phyloP scores from a whole-genome alignment of 345 rosid genomes.

The Hypericum perforatum region DNA sequence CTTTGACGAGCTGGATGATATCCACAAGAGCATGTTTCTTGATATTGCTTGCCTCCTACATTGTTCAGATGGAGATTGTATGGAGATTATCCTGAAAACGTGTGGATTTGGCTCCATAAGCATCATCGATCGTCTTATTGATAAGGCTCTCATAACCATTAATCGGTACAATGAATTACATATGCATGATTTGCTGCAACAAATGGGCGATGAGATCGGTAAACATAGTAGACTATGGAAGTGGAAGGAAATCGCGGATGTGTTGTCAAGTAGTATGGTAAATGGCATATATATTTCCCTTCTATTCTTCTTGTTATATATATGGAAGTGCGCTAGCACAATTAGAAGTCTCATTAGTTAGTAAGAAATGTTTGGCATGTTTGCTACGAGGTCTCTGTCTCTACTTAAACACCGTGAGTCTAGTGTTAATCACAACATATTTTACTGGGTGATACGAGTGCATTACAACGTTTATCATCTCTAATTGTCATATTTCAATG shows the following conservation, averaged over 20 bases:
- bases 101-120: not conserved
- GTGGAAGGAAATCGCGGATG: not conserved
- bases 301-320: too few relatives aligned
- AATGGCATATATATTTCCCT: not conserved
- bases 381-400: too few relatives aligned
- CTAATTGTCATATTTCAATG: not conserved
- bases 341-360: too few relatives aligned
- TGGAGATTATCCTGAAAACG: not conserved
- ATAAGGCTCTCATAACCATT: not conserved
- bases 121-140: not conserved
- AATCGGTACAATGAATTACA: not conserved
- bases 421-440: too few relatives aligned
- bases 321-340: too few relatives aligned
- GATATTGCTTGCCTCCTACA: not conserved
- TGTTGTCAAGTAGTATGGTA: conserved; percentile 3
- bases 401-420: too few relatives aligned
- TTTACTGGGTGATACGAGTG: too few relatives aligned
- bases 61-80: not conserved
- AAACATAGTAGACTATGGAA: conserved; percentile 15
- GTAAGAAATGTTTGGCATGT: too few relatives aligned
- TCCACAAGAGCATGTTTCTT: not conserved
- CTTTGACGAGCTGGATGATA: not conserved
- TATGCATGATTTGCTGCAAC: not conserved
- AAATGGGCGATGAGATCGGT: conserved; percentile 4
- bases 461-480: too few relatives aligned